Conservation (phyloP, 345 rosid genomes). For the Acer negundo region DNA sequence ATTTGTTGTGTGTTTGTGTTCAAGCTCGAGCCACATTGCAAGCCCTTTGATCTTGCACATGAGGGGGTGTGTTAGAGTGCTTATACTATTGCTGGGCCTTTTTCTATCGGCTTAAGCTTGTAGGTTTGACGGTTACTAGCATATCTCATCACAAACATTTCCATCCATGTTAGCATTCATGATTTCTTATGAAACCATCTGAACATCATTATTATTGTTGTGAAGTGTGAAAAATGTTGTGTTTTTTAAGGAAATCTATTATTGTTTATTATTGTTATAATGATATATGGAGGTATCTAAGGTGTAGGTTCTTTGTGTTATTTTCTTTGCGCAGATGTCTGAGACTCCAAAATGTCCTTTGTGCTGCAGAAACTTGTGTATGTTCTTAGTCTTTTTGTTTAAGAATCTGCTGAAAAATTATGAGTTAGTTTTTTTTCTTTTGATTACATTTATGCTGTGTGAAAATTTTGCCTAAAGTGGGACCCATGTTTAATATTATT, state of each 20-base stretch:
- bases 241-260: background rate
- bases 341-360: conserved; percentile 80
- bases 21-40: no score
- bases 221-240: background rate
- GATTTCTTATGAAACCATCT: background rate
- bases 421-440: background rate
- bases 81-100: no score
- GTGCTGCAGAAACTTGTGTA: conserved; percentile 76
- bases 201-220: background rate
- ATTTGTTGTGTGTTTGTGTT: no score
- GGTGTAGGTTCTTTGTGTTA: conserved; percentile 4
- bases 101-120: no score
- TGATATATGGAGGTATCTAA: background rate
- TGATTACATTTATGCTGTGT: background rate
- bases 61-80: no score
- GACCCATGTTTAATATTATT: background rate
- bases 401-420: conserved; percentile 4
- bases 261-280: background rate
- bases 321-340: conserved; percentile 58
- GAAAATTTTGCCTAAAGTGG: background rate
- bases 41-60: no score
- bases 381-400: conserved; percentile 27
- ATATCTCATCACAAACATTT: background rate
- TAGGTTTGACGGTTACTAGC: no score
- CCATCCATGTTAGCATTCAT: conserved; percentile 5